Percentiles rank a stretch among this genome's conserved stretches.
Conservation (phyloP, 2,329 filamentous ascomycete genomes). For the Aspergillus ochraceoroseus region DNA sequence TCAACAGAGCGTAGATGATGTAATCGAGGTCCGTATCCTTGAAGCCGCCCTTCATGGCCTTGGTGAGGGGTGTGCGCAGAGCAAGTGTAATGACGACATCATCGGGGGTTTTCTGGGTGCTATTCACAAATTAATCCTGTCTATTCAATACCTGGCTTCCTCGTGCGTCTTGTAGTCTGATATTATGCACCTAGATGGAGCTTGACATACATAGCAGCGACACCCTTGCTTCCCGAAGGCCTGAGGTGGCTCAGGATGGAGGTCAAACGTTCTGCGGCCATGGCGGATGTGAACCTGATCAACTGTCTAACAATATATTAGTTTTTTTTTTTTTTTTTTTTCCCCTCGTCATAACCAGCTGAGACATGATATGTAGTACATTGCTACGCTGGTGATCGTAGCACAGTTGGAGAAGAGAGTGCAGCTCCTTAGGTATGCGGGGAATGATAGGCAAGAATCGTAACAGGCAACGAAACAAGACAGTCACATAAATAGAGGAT, state of each 20-base stretch:
- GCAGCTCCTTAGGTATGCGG: no score
- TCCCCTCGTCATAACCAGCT: no score
- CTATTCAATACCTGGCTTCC: constrained; percentile 13
- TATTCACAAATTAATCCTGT: constrained; percentile 38
- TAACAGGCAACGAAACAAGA: no score
- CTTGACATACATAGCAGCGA: constrained; percentile 66
- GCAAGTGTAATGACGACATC: constrained; percentile 96
- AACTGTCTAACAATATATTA: not conserved
- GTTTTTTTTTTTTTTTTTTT: not conserved
- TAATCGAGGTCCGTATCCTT: constrained; percentile 91
- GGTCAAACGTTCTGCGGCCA: constrained; percentile 80
- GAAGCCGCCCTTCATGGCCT: constrained; percentile 86
- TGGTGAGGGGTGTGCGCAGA: constrained; percentile 80
- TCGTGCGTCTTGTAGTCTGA: no score
- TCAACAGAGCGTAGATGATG: constrained; percentile 74
- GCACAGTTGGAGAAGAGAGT: no score
- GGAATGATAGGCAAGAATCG: no score
- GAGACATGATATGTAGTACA: no score
- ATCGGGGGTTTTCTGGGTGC: constrained; percentile 86
- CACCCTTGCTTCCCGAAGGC: constrained; percentile 62
- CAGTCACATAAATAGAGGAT: no score
- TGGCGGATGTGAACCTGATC: constrained; percentile 35
- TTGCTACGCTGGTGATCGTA: no score
- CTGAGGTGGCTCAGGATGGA: constrained; percentile 80
- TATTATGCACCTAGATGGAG: no score